Percentiles rank a stretch among this genome's conserved stretches.
These are phyloP conservation scores for Alternaria sp. DNA, from an alignment of 2,329 filamentous ascomycete species.

Conservation along the genomic window DNA sequence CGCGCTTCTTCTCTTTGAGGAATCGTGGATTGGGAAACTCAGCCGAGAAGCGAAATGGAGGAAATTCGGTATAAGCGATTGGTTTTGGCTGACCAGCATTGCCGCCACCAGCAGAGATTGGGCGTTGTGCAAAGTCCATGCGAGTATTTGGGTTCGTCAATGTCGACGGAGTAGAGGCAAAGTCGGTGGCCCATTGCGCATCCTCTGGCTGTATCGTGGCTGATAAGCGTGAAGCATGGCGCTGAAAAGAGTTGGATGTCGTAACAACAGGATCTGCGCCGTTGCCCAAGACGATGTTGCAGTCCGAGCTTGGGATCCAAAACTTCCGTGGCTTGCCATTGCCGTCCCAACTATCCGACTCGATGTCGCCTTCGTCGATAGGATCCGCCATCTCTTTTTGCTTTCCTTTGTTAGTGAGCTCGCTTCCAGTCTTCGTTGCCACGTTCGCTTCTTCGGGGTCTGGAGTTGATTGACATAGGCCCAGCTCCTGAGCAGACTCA, in stretches of 20 bases:
- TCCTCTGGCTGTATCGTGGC: slow-evolving; percentile 62
- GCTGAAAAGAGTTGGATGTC: slow-evolving; percentile 53
- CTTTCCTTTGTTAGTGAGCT: slow-evolving; percentile 52
- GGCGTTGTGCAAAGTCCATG: slow-evolving; percentile 36
- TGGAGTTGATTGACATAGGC: slow-evolving; percentile 55
- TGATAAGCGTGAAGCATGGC: slow-evolving; percentile 56
- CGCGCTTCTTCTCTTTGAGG: slow-evolving; percentile 65
- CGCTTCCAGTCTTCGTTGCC: slow-evolving; percentile 29
- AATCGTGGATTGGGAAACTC: slow-evolving; percentile 64
- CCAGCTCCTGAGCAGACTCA: slow-evolving; percentile 60
- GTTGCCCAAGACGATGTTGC: slow-evolving; percentile 63
- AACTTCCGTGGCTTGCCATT: slow-evolving; percentile 63
- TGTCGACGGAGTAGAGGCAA: slow-evolving; percentile 56
- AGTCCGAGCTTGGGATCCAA: slow-evolving; percentile 63
- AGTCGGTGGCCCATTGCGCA: slow-evolving; percentile 63
- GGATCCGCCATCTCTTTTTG: slow-evolving; percentile 37
- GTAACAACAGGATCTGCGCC: slow-evolving; percentile 60
- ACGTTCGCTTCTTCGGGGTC: slow-evolving; percentile 34
- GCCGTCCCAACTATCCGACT: slow-evolving; percentile 61
- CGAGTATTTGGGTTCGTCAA: slow-evolving; percentile 44
- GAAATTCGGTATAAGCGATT: slow-evolving; percentile 60
- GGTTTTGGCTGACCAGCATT: slow-evolving; percentile 48
- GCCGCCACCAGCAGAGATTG: slow-evolving; percentile 45
- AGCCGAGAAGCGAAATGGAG: slow-evolving; percentile 65
- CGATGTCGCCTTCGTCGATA: slow-evolving; percentile 43